Conservation (phyloP, 345 rosid genomes). For the Corchorus capsularis region DNA sequence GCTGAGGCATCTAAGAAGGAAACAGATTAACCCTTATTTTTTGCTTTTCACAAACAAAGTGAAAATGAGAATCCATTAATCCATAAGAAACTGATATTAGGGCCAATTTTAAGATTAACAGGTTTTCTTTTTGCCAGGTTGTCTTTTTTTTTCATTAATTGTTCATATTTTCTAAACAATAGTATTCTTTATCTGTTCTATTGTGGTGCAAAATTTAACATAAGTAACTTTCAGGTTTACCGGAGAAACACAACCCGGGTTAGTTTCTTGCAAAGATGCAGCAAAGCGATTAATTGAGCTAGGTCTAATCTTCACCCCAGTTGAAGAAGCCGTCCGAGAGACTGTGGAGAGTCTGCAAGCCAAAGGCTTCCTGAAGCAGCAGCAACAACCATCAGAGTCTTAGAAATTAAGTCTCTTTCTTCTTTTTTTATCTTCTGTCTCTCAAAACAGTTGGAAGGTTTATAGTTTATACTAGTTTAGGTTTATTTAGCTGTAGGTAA, state of each 20-base stretch:
- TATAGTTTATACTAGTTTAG: not conserved
- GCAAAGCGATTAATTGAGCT: conserved; percentile 68
- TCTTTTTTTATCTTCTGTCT: not conserved
- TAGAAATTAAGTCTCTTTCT: not conserved
- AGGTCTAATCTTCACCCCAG: conserved; percentile 59
- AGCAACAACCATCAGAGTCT: not conserved
- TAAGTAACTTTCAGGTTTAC: conserved; percentile 35
- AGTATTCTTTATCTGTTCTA: not conserved
- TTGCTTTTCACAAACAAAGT: not conserved
- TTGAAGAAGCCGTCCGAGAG: conserved; percentile 68
- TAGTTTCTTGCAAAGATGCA: conserved; percentile 56
- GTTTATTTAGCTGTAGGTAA: not conserved
- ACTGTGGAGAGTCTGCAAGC: conserved; percentile 60
- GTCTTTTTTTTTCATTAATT: not conserved
- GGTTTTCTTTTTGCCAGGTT: not conserved
- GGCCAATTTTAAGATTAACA: too few species aligned
- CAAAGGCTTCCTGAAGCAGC: conserved; percentile 49
- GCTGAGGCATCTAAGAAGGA: not conserved
- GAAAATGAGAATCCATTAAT: not conserved
- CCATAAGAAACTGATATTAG: not conserved
- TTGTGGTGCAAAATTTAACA: conserved; percentile 1
- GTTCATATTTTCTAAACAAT: not conserved
- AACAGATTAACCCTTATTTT: not conserved
- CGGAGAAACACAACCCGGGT: conserved; percentile 68
- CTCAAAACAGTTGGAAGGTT: not conserved